These are phyloP conservation scores for Dispira parvispora DNA, from an alignment of 192 early-diverging fungal genomes.

Conservation along the genomic window DNA sequence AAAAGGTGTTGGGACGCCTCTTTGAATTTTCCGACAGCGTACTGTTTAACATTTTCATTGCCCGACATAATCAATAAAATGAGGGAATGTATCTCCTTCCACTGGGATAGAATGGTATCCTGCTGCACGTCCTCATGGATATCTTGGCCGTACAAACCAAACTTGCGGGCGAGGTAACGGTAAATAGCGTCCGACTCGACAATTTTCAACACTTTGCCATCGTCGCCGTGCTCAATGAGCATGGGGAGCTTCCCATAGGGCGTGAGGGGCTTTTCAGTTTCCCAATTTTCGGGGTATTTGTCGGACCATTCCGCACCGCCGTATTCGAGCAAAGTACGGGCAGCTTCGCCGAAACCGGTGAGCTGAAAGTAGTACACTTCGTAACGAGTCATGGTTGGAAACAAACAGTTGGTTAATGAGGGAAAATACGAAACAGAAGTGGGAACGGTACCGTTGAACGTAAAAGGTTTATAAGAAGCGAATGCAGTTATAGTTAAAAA, in stretches of 20 bases:
- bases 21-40: slow-evolving; percentile 11
- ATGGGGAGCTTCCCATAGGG: slow-evolving; percentile 32
- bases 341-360: slow-evolving; percentile 15
- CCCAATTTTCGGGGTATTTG: slow-evolving; percentile 20
- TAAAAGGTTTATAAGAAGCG: too few relatives aligned
- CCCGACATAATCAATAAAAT: neutral
- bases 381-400: slow-evolving; percentile 3
- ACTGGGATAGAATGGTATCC: slow-evolving; percentile 15
- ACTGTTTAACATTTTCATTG: slow-evolving; percentile 14
- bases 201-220: slow-evolving; percentile 18
- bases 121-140: slow-evolving; percentile 16
- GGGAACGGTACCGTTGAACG: too few relatives aligned
- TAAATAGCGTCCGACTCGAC: slow-evolving; percentile 28
- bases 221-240: slow-evolving; percentile 21
- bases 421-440: too few relatives aligned
- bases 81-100: slow-evolving; percentile 11
- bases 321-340: slow-evolving; percentile 22
- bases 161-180: slow-evolving; percentile 26
- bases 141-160: slow-evolving; percentile 16
- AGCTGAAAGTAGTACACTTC: slow-evolving; percentile 20
- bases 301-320: slow-evolving; percentile 18
- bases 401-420: too few relatives aligned
- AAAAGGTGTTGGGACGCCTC: slow-evolving; percentile 12
- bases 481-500: too few relatives aligned
- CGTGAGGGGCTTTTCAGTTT: slow-evolving; percentile 20